A percentile compares a stretch with the other conserved stretches of the same genome.
phyloP scores from a whole-genome alignment of 1,139 yeast genomes.

The Yamadazyma aaseri region DNA sequence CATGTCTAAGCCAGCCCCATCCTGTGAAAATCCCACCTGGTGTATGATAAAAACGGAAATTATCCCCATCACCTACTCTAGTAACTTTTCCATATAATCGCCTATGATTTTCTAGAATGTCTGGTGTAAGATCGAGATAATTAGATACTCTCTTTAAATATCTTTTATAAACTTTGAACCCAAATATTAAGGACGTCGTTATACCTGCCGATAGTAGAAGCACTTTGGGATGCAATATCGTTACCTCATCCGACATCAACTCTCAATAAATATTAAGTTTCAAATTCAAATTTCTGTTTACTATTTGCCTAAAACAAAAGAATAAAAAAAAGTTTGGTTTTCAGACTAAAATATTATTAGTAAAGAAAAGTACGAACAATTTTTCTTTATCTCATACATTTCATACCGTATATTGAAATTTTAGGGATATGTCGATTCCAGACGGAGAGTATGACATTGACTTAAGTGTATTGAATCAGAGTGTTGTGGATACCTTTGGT shows the following conservation, averaged over 20 bases:
- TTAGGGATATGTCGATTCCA: conserved; percentile 23
- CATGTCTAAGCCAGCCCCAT: conserved; percentile 85
- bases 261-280: no score
- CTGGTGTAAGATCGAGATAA: conserved; percentile 40
- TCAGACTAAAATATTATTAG: no score
- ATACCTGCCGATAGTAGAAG: conserved; percentile 39
- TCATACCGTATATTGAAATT: neutral
- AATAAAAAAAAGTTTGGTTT: no score
- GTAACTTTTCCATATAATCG: conserved; percentile 77
- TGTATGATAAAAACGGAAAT: conserved; percentile 85
- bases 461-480: conserved; percentile 25
- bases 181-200: conserved; percentile 30
- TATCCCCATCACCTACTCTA: conserved; percentile 95
- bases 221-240: conserved; percentile 41
- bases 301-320: neutral
- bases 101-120: conserved; percentile 31
- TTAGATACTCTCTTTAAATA: conserved; percentile 34
- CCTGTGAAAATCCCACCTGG: conserved; percentile 90
- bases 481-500: conserved; percentile 24
- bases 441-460: conserved; percentile 51
- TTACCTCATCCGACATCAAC: conserved; percentile 18
- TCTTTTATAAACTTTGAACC: conserved; percentile 33
- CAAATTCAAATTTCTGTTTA: neutral
- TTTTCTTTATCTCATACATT: neutral
- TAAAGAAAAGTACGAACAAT: neutral